Evolutionary conservation across 106 monocot genomes (phyloP).

Genomic region (Platanthera guangdongensis): DNA sequence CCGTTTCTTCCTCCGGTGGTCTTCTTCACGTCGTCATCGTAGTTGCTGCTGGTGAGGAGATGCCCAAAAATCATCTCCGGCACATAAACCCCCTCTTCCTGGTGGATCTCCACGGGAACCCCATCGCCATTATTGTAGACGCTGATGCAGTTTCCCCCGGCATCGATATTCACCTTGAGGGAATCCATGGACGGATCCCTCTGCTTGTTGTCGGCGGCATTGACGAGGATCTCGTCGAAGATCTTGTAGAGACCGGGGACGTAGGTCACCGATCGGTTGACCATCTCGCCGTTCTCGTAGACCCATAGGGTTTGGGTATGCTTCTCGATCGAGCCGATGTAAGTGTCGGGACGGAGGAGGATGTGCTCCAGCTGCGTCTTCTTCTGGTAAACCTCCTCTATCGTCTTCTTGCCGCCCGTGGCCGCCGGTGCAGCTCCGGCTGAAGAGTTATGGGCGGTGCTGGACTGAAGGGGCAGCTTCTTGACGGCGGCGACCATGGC

Average conservation of each 20-base stretch:
- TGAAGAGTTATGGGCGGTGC: conserved; percentile 49
- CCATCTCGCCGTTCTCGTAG: conserved; percentile 66
- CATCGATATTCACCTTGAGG: conserved; percentile 77
- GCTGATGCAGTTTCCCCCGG: conserved; percentile 44
- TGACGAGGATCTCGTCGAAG: conserved; percentile 99
- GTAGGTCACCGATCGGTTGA: conserved; percentile 54
- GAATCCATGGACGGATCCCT: conserved; percentile 83
- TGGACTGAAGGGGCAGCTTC: conserved; percentile 67
- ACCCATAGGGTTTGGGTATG: conserved; percentile 90
- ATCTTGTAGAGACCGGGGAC: conserved; percentile 99
- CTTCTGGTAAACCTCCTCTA: conserved; percentile 97
- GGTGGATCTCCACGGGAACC: conserved; percentile 92
- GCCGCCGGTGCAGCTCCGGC: background rate
- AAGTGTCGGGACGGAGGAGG: conserved; percentile 96
- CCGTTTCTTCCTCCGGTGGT: conserved; percentile 97
- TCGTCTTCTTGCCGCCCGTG: conserved; percentile 37
- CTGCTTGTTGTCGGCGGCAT: conserved; percentile 99
- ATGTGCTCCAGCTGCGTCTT: conserved; percentile 99
- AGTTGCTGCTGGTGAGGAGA: conserved; percentile 91
- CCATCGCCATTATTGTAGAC: conserved; percentile 95
- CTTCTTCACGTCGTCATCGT: conserved; percentile 88
- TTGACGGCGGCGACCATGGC: conserved; percentile 27
- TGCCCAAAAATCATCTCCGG: conserved; percentile 98
- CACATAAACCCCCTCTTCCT: conserved; percentile 91
- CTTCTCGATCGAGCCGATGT: conserved; percentile 91